Base-by-base conservation (phyloP, 306 rosid genomes). In the Comarum palustre region DNA sequence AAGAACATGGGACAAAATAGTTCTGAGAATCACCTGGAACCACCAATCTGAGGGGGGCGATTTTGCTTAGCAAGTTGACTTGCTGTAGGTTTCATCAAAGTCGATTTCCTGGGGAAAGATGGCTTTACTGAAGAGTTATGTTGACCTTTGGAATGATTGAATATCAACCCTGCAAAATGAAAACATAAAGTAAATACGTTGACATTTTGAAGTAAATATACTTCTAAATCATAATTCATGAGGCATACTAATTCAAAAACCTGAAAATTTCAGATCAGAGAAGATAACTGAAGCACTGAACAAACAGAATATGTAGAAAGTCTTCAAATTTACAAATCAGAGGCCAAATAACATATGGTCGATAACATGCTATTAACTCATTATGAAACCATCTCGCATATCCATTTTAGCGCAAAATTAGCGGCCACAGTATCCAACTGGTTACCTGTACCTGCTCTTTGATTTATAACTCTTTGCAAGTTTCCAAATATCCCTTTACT, bases 1-100 rank as follows among this genome's bases (percentile, higher is more conserved):
- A n/a, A n/a, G n/a, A n/a, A 34, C 34, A 20, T 3, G 41, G n/a
- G 32, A n/a, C 45, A 69, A 19, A 20, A 51, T 12, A n/a, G n/a
- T 1, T 79, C 66, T 59, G 72, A 62, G 16, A 79, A 58, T 80
- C 77, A 94, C 99, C 96, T 89, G 64, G 86, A 86, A 72, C 82
- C 80, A 80, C 81, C 77, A 82, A 27, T 68, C 69, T 80, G 89
- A 64, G 69, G 43, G 34, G 79, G 73, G 12, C 75, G 75, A 64
- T 86, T 87, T 79, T 88, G 94, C 84, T 92, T 91, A n/a, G 98
- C 98, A 67, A 94, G 82, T 73, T 85, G 97, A 86, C 98, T 89
- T 38, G 94, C 97, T 27, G 98, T 91, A 69, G 98, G 94, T 80
- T 91, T 94, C 96, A 94, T 86, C 82, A 94, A 85, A 42, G 98